Percentiles rank a stretch among this genome's conserved stretches.
Conservation (phyloP, 148 eudicot species). For the Rhododendron simsii region DNA sequence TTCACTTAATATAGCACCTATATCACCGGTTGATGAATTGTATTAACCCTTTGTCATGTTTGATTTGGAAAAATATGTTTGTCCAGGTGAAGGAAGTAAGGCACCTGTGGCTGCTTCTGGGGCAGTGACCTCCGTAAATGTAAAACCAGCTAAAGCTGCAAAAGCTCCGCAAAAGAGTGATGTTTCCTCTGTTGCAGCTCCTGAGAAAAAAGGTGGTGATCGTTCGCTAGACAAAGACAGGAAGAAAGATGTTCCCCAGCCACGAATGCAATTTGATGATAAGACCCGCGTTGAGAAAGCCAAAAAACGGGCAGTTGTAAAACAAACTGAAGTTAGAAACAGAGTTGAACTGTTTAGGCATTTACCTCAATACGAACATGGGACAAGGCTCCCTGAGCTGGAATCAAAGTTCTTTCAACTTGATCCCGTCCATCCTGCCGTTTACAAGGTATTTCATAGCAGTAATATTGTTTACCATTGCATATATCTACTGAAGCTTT, state of each 20-base stretch:
- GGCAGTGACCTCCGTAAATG: slow-evolving; percentile 30
- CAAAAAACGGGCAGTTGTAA: slow-evolving; percentile 84
- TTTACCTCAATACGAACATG: slow-evolving; percentile 97
- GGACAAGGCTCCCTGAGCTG: slow-evolving; percentile 77
- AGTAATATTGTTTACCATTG: background rate
- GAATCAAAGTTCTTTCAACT: slow-evolving; percentile 82
- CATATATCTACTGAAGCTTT: background rate
- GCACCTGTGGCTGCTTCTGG: slow-evolving; percentile 40
- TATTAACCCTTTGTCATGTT: background rate
- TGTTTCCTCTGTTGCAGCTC: slow-evolving; percentile 52
- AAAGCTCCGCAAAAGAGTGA: slow-evolving; percentile 64
- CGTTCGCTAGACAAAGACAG: slow-evolving; percentile 80
- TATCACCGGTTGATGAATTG: background rate
- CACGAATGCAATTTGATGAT: slow-evolving; percentile 98
- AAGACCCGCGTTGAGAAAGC: slow-evolving; percentile 88
- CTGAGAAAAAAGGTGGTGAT: slow-evolving; percentile 80
- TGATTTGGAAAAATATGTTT: slow-evolving; percentile 7
- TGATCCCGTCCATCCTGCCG: slow-evolving; percentile 91
- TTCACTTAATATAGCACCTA: background rate
- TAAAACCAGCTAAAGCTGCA: slow-evolving; percentile 53
- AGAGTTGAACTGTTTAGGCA: slow-evolving; percentile 88
- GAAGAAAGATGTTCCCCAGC: slow-evolving; percentile 96
- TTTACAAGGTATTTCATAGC: slow-evolving; percentile 59
- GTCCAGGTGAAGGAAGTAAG: slow-evolving; percentile 56
- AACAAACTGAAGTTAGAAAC: slow-evolving; percentile 85